phyloP scores from a whole-genome alignment of 176 grass and related monocot genomes.

The Coix lacrymajobi region DNA sequence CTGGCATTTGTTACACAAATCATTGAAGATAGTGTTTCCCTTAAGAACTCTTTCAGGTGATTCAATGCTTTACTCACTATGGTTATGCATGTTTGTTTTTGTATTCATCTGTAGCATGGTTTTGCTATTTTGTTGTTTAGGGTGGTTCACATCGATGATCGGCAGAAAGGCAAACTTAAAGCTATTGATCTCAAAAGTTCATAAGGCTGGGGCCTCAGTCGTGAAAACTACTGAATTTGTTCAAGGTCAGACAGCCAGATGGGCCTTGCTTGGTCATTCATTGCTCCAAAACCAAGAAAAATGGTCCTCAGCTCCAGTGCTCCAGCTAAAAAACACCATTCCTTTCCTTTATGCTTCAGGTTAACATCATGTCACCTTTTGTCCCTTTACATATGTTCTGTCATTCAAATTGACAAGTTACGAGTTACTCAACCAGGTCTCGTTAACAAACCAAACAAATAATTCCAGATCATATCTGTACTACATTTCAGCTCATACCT shows the following conservation, averaged over 20 bases:
- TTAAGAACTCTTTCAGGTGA: constrained; percentile 81
- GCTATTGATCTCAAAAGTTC: constrained; percentile 59
- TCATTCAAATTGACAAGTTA: background rate
- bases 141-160: constrained; percentile 97
- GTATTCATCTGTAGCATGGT: background rate
- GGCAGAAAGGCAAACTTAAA: constrained; percentile 87
- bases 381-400: background rate
- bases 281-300: constrained; percentile 63
- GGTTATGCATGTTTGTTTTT: background rate
- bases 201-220: constrained; percentile 49
- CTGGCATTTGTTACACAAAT: constrained; percentile 60
- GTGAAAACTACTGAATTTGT: constrained; percentile 94
- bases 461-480: background rate
- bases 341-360: constrained; percentile 85
- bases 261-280: constrained; percentile 96
- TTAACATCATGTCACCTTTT: constrained; percentile 22
- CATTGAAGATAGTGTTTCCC: constrained; percentile 71
- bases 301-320: constrained; percentile 36
- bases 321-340: constrained; percentile 56
- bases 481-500: background rate
- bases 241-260: constrained; percentile 85
- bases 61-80: background rate
- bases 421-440: background rate
- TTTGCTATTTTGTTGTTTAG: constrained; percentile 32
- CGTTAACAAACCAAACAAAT: background rate